These are phyloP conservation scores for Stagonosporopsis rhizophila DNA, from an alignment of 2,329 filamentous ascomycete genomes.

Conservation along the genomic window DNA sequence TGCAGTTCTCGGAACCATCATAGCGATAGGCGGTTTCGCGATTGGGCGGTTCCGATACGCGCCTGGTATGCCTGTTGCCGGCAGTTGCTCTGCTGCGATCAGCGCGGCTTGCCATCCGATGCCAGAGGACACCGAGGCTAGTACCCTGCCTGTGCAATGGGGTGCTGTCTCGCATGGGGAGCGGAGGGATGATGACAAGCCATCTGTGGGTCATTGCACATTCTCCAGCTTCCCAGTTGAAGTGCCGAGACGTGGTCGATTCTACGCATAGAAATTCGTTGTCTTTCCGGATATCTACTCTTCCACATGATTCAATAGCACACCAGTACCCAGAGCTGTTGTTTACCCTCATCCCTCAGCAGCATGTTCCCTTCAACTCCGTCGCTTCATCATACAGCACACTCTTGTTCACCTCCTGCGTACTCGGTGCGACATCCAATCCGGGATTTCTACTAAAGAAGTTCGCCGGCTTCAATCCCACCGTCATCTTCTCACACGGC, in stretches of 20 bases:
- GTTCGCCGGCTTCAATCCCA: constrained; percentile 34
- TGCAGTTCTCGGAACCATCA: constrained; percentile 12
- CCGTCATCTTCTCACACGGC: constrained; percentile 37
- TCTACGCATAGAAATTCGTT: constrained; percentile 7
- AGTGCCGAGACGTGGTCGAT: constrained; percentile 15
- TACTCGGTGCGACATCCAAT: constrained; percentile 30
- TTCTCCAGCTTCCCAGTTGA: constrained; percentile 29
- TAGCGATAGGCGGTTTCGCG: constrained; percentile 19
- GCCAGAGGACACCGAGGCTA: constrained; percentile 21
- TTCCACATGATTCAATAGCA: not conserved
- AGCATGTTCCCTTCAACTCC: not conserved
- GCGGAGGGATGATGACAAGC: not conserved
- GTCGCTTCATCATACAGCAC: constrained; percentile 1
- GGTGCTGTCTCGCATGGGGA: constrained; percentile 25
- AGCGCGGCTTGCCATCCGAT: constrained; percentile 44
- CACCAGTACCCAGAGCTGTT: not conserved
- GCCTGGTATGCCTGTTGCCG: constrained; percentile 37
- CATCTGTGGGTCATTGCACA: constrained; percentile 26
- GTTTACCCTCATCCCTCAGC: not conserved
- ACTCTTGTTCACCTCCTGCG: constrained; percentile 30
- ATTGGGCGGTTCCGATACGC: constrained; percentile 25
- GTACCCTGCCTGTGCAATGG: constrained; percentile 36
- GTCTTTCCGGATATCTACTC: not conserved
- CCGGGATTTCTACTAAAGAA: constrained; percentile 37
- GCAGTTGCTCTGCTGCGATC: constrained; percentile 41